Percentiles rank a stretch among this genome's conserved stretches.
Evolutionary conservation across 257 asterid genomes (phyloP).

Genomic region (Salvia miltiorrhiza): DNA sequence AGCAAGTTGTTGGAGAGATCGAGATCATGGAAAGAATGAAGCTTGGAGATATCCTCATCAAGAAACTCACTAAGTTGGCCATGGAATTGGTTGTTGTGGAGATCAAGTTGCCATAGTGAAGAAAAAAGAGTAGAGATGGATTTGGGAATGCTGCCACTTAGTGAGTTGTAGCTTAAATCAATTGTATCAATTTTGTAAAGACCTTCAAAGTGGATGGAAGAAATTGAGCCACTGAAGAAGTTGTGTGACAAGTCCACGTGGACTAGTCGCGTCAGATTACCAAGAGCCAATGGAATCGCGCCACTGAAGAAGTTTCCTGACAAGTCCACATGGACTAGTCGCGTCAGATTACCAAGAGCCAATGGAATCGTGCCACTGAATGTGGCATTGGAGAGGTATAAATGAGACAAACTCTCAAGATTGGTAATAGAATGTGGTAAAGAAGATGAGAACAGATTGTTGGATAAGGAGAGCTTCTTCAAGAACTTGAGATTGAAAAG

Average conservation of each 20-base stretch:
- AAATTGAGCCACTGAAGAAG: constrained; percentile 27
- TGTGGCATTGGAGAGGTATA: constrained; percentile 24
- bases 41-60: no score
- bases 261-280: constrained; percentile 18
- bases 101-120: constrained; percentile 17
- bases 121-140: constrained; percentile 30
- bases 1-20: constrained; percentile 28
- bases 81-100: constrained; percentile 27
- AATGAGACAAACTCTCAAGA: constrained; percentile 23
- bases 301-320: constrained; percentile 33
- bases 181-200: not conserved
- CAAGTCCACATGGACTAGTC: constrained; percentile 25
- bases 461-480: not conserved
- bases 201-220: not conserved
- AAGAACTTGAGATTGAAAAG: not conserved
- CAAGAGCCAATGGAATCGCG: constrained; percentile 24
- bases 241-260: constrained; percentile 19
- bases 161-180: not conserved
- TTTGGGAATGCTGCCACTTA: constrained; percentile 29
- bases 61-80: constrained; percentile 25
- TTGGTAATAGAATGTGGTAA: constrained; percentile 31
- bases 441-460: constrained; percentile 22
- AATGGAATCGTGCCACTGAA: constrained; percentile 35
- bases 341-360: constrained; percentile 13
- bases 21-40: not conserved